phyloP scores from a whole-genome alignment of 441 rosid species.

The Metrosideros polymorpha region DNA sequence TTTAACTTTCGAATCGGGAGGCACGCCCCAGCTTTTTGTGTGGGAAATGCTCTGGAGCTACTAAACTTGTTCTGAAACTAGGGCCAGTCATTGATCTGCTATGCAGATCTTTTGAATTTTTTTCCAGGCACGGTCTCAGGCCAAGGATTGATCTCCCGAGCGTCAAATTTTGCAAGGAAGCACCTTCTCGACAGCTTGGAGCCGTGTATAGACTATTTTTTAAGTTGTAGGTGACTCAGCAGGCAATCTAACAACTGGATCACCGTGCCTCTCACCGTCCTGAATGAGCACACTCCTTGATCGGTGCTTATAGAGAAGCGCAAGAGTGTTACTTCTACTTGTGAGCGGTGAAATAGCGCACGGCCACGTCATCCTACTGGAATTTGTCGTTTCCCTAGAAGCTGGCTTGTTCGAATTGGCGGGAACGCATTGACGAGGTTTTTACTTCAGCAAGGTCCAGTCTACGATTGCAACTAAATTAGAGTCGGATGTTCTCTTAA shows the following conservation, averaged over 20 bases:
- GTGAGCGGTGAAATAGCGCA: not conserved
- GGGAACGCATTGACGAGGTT: not conserved
- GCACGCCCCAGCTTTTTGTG: not conserved
- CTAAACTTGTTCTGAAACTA: not conserved
- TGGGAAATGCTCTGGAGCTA: not conserved
- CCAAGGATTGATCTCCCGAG: not conserved
- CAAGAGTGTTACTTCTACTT: not conserved
- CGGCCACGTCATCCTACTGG: rapidly evolving
- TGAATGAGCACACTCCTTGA: not conserved
- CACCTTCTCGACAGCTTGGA: not conserved
- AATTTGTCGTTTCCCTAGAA: not conserved
- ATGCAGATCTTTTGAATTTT: not conserved
- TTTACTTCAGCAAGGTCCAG: not conserved
- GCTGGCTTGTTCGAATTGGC: not conserved
- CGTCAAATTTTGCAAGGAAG: not conserved
- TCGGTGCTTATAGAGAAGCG: not conserved
- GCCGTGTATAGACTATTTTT: not conserved
- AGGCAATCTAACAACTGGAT: not conserved
- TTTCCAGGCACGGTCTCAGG: not conserved
- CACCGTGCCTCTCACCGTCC: not conserved
- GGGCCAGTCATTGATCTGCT: not conserved
- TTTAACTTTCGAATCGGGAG: not conserved
- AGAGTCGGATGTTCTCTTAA: not conserved
- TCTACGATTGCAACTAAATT: not conserved
- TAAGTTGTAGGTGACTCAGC: not conserved